These are phyloP conservation scores for Talaromyces stipitatus DNA, from an alignment of 495 filamentous ascomycete genomes.

Conservation along the genomic window DNA sequence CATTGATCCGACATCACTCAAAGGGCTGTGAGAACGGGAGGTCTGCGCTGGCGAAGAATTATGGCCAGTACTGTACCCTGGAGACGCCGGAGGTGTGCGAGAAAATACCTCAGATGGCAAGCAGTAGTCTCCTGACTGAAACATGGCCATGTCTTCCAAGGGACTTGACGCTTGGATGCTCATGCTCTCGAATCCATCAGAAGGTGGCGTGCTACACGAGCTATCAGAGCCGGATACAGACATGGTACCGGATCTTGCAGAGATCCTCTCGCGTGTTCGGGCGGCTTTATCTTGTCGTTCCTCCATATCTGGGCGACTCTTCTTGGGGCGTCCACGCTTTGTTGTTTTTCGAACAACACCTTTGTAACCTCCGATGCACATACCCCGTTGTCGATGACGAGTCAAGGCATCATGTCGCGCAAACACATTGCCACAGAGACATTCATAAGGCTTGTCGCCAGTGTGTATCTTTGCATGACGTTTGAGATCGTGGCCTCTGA, in stretches of 20 bases:
- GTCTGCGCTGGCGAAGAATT: conserved; percentile 36
- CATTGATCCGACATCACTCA: conserved; percentile 35
- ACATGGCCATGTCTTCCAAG: conserved; percentile 26
- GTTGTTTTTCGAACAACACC: conserved; percentile 65
- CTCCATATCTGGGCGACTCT: conserved; percentile 55
- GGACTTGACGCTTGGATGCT: conserved; percentile 41
- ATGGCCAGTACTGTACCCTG: conserved; percentile 32
- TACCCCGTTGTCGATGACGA: conserved; percentile 84
- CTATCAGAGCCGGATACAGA: conserved; percentile 27
- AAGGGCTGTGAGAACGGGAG: conserved; percentile 36
- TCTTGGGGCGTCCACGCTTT: conserved; percentile 62
- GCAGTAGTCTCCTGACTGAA: conserved; percentile 33
- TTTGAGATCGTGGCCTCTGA: conserved; percentile 93
- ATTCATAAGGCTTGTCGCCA: conserved; percentile 85
- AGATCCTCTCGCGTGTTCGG: conserved; percentile 38
- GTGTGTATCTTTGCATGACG: conserved; percentile 95
- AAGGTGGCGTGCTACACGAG: conserved; percentile 23
- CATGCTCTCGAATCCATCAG: conserved; percentile 31
- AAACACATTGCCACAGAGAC: conserved; percentile 84
- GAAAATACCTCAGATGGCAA: conserved; percentile 35
- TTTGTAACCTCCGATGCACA: conserved; percentile 89
- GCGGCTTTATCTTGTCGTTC: conserved; percentile 57
- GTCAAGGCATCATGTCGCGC: conserved; percentile 92
- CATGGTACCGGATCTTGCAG: conserved; percentile 29
- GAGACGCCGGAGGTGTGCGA: conserved; percentile 43